Base-by-base conservation (phyloP, 495 filamentous ascomycete species). In the Podospora pseudocomata region DNA sequence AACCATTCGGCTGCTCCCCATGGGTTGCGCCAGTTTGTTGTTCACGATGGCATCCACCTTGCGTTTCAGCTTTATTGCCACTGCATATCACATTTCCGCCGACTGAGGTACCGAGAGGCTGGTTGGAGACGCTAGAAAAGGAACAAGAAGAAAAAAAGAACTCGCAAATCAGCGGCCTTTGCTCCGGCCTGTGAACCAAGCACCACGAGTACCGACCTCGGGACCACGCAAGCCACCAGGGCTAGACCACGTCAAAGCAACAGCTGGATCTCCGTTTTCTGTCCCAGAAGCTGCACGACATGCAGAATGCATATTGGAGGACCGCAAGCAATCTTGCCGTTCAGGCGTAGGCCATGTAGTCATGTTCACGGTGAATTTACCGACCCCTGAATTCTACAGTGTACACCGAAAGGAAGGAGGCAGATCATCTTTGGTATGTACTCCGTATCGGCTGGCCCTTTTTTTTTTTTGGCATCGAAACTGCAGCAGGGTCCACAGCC, bases 1-100 rank as follows among this genome's bases (percentile, higher is more conserved):
- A 32, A 13, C 59, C 59, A 61, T 61, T 32, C 59, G 59, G 59
- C 23, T 61, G n/a, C 13, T 61, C 59, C 59, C 59, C 59, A 61
- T 61, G 19, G 59, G 15, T 28, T 61, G 59, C 59, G 39, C 39
- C 39, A 49, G 39, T 18, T 49, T 18, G 1, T 49, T 49, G 9
- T 49, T 49, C 39, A 11, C 13, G 39, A 49, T 11, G 39, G 9
- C 39, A 49, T 49, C 39, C 39, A 49, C 39, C 39, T 16, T 49
- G 39, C 39, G 39, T 49, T 49, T 49, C 39, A 49, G 39, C 39
- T 49, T 49, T 49, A 49, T 49, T 49, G 39, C 39, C 39, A 49
- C 39, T 49, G 39, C 39, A 32, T 7, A 32, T 32, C 30, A 32
- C 30, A 32, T 32, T 32, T 32, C 30, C 30, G 39, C 39, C 39